A percentile compares a stretch with the other conserved stretches of the same genome.
Evolutionary conservation across 202 grass and related monocot species (phyloP).

Genomic region (Panicum virgatum): DNA sequence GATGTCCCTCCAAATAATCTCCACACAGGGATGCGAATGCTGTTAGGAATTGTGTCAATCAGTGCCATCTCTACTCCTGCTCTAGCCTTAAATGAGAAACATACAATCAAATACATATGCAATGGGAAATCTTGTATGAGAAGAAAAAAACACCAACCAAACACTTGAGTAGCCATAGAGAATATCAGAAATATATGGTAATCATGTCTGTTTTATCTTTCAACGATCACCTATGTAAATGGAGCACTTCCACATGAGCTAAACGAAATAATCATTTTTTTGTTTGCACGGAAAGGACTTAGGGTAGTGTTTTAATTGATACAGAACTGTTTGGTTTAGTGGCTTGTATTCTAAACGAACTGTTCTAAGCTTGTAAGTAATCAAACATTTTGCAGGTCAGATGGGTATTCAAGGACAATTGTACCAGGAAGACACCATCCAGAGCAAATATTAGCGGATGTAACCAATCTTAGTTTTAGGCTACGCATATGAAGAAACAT

Average conservation of each 20-base stretch:
- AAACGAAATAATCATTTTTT: not conserved
- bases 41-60: too few relatives aligned
- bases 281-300: not conserved
- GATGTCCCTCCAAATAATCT: too few relatives aligned
- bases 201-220: not conserved
- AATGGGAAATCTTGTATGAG: too few relatives aligned
- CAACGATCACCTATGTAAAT: not conserved
- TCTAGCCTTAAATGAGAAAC: too few relatives aligned
- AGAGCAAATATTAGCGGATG: not conserved
- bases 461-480: not conserved
- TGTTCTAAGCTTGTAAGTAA: too few relatives aligned
- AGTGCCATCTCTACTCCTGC: too few relatives aligned
- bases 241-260: not conserved
- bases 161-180: not conserved
- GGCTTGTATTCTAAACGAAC: not conserved
- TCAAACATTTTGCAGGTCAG: too few relatives aligned
- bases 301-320: not conserved
- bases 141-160: too few relatives aligned
- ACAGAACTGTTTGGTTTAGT: not conserved
- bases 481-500: not conserved
- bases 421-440: not conserved
- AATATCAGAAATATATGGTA: not conserved
- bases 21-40: too few relatives aligned
- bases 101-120: too few relatives aligned
- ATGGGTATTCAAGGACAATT: not conserved